These are phyloP conservation scores for Penicillium nordicum DNA, from an alignment of 2,329 filamentous ascomycete species.

Conservation along the genomic window DNA sequence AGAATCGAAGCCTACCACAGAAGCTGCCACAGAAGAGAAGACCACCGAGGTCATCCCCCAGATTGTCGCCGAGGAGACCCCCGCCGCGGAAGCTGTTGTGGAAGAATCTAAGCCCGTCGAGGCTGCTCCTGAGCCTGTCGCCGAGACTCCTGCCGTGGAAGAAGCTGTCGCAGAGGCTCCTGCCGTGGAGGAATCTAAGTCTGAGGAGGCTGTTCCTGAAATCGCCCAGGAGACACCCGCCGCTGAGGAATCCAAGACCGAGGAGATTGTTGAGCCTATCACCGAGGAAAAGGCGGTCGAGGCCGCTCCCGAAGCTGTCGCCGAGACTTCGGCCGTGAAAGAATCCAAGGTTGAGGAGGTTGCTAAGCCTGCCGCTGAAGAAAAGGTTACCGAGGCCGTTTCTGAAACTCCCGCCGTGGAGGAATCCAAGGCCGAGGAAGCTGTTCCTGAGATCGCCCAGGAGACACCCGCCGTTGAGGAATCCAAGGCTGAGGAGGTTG, in stretches of 20 bases:
- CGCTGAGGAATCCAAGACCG: background rate
- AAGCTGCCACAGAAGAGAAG: too few species aligned
- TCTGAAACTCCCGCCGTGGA: too few species aligned
- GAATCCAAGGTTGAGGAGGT: background rate
- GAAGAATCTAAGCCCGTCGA: background rate
- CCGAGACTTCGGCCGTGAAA: background rate
- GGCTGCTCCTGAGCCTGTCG: conserved; percentile 3
- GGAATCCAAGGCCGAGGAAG: background rate
- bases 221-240: background rate
- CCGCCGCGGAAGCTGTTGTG: background rate
- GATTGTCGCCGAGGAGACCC: conserved; percentile 4
- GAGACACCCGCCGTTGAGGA: too few species aligned
- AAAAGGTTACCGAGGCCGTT: too few species aligned
- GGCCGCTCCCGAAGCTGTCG: background rate
- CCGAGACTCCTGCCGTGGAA: background rate
- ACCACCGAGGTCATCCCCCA: background rate
- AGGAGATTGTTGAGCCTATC: background rate
- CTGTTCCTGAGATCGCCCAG: background rate
- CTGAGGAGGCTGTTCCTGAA: conserved; percentile 7
- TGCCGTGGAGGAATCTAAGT: background rate
- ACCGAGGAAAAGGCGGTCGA: conserved; percentile 8
- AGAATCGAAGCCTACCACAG: too few species aligned
- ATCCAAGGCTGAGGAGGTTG: background rate
- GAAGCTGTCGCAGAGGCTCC: background rate
- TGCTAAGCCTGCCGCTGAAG: too few species aligned